A percentile compares a stretch with the other conserved stretches of the same genome.
phyloP scores from a whole-genome alignment of 139 green algal species.

The Desmodesmus armatus region DNA sequence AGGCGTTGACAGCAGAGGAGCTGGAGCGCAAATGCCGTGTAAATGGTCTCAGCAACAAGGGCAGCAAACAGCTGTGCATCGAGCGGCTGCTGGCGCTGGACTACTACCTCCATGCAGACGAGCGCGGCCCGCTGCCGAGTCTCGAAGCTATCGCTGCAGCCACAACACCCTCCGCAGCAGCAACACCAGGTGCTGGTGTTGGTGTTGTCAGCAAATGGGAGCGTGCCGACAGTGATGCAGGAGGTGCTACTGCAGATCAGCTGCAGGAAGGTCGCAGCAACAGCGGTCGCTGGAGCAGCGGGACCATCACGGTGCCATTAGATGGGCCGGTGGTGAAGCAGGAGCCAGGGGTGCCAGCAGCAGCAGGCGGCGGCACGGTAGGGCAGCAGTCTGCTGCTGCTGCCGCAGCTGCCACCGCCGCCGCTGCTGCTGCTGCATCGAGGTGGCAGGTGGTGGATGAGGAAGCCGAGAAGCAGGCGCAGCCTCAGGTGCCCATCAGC shows the following conservation, averaged over 20 bases:
- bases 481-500: constrained; percentile 61
- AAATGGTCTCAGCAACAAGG: constrained; percentile 67
- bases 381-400: not conserved
- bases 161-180: constrained; percentile 17
- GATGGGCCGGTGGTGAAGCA: not conserved
- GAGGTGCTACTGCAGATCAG: not conserved
- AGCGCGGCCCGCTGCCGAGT: not conserved
- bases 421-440: constrained; percentile 31
- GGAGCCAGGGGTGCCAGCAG: not conserved
- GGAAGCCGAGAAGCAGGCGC: constrained; percentile 59
- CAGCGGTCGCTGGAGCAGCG: not conserved
- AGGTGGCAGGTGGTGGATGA: constrained; percentile 78
- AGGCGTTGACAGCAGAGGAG: constrained; percentile 65
- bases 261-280: not conserved
- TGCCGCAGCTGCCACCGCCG: not conserved
- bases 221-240: not conserved
- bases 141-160: constrained; percentile 33
- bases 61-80: constrained; percentile 54
- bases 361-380: not conserved
- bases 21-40: constrained; percentile 74
- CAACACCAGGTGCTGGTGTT: not conserved
- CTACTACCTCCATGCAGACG: constrained; percentile 62
- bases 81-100: constrained; percentile 60
- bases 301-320: not conserved
- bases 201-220: not conserved